Base-by-base conservation (phyloP, 1,284 basidiomycete genomes). In the Cutaneotrichosporon dermatis region DNA sequence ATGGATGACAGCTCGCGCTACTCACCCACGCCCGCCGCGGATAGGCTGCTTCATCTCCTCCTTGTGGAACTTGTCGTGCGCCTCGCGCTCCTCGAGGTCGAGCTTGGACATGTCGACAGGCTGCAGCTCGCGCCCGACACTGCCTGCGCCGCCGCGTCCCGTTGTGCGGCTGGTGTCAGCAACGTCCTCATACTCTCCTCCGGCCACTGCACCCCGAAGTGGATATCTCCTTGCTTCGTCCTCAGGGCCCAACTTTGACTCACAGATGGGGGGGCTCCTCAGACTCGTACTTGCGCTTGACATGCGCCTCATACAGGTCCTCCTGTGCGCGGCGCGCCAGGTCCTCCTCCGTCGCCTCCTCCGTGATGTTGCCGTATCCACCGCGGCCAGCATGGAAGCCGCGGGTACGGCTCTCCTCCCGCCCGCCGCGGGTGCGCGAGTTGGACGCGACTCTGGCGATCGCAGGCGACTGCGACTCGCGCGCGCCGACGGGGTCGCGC, bases 361-460 rank as follows among this genome's bases (percentile, higher is more conserved):
- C 70, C 5, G 62, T 60, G 42, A 77, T 75, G 56, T 79, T 79
- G 6, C 77, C 77, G 51, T 70, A 79, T 7, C 77, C 77, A 37
- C 77, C 77, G 44, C 77, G 64, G 7, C 77, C 77, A 4, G 69
- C 59, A 12, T 62, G 61, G 44, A 33, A 44, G 11, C 41, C 44
- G 12, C 55, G 16, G 13, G 16, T 15, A 6, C 44, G 35, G 46
- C 46, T 49, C 46, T 49, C 46, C 34, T 49, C 46, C 13, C 46
- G 46, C 1, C 46, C 46, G 39, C 48, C 52, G 16, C 52, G 36
- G 15, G 55, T 52, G 39, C 36, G 44, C 49, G 37, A 41, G 3
- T 3, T 8, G 16, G n/a, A 25, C 7, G 16, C 44, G 16, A 15
- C 33, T 16, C 54, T 45, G 36, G 13, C 41, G 33, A 51, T n/a